Conservation (phyloP, 2,329 filamentous ascomycete genomes). For the Colletotrichum plurivorum region DNA sequence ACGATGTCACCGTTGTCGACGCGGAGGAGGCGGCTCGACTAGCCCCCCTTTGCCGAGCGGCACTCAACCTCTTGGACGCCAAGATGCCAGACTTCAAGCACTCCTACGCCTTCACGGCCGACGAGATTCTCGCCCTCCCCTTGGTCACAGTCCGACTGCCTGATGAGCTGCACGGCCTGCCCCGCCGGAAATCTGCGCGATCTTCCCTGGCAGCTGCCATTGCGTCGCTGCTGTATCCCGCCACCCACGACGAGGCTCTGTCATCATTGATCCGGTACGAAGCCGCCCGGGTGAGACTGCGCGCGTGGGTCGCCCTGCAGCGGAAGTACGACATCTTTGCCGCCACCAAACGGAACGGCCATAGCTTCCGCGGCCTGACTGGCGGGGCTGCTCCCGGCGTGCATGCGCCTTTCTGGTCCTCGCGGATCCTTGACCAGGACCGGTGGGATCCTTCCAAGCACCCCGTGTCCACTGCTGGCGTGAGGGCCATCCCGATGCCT, state of each 20-base stretch:
- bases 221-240: constrained; percentile 51
- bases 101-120: constrained; percentile 49
- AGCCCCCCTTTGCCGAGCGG: constrained; percentile 47
- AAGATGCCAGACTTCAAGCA: constrained; percentile 48
- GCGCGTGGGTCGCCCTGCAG: constrained; percentile 53
- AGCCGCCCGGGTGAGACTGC: constrained; percentile 52
- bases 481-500: constrained; percentile 52
- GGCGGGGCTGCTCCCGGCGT: constrained; percentile 51
- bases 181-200: constrained; percentile 52
- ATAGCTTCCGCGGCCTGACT: constrained; percentile 45
- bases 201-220: constrained; percentile 49
- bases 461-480: constrained; percentile 50
- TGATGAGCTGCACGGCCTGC: constrained; percentile 50
- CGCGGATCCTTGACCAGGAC: constrained; percentile 52
- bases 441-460: constrained; percentile 49
- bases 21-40: constrained; percentile 46
- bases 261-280: constrained; percentile 56
- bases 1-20: constrained; percentile 9
- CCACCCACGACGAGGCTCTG: constrained; percentile 49
- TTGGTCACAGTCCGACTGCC: constrained; percentile 48
- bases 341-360: constrained; percentile 51
- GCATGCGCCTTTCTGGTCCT: constrained; percentile 50
- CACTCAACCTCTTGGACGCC: constrained; percentile 47
- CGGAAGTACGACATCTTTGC: constrained; percentile 52
- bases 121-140: constrained; percentile 53